Percentiles rank a stretch among this genome's conserved stretches.
These are phyloP conservation scores for Eucalyptus microcorys DNA, from an alignment of 345 rosid species.

Conservation along the genomic window DNA sequence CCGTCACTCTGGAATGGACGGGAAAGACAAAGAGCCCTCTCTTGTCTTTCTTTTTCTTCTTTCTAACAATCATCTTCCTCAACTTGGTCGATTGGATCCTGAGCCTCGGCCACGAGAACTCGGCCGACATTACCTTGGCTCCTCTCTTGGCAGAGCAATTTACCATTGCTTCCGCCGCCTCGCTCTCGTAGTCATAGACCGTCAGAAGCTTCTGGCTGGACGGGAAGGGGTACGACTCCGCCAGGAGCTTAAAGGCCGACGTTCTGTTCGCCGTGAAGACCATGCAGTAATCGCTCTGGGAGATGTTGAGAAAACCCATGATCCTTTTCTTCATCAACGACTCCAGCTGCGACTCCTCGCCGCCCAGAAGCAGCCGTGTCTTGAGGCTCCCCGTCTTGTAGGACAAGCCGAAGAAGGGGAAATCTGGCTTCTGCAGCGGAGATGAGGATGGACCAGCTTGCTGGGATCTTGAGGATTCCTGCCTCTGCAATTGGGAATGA, in stretches of 20 bases:
- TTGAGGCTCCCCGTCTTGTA: constrained; percentile 69
- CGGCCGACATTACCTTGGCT: constrained; percentile 61
- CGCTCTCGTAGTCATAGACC: constrained; percentile 86
- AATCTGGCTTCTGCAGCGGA: constrained; percentile 6
- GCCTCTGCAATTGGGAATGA: constrained; percentile 49
- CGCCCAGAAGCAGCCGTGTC: constrained; percentile 73
- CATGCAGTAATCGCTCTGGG: constrained; percentile 71
- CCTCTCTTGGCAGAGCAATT: constrained; percentile 61
- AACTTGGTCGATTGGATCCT: constrained; percentile 56
- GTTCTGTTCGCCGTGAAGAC: constrained; percentile 85
- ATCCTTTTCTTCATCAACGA: constrained; percentile 61
- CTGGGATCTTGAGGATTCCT: constrained; percentile 20
- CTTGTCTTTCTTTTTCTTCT: constrained; percentile 41
- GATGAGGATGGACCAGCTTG: constrained; percentile 23
- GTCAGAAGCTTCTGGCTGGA: constrained; percentile 51
- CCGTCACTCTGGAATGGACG: constrained; percentile 76
- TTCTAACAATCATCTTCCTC: constrained; percentile 48
- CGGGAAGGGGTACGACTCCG: constrained; percentile 79
- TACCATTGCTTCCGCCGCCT: constrained; percentile 65
- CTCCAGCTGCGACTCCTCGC: constrained; percentile 54
- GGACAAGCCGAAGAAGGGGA: constrained; percentile 79
- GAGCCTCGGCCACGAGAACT: constrained; percentile 88
- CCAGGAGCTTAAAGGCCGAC: constrained; percentile 85
- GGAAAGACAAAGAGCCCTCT: constrained; percentile 87
- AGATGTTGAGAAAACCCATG: constrained; percentile 64